Base-by-base conservation (phyloP, 2,329 filamentous ascomycete species). In the Zasmidium angulare region DNA sequence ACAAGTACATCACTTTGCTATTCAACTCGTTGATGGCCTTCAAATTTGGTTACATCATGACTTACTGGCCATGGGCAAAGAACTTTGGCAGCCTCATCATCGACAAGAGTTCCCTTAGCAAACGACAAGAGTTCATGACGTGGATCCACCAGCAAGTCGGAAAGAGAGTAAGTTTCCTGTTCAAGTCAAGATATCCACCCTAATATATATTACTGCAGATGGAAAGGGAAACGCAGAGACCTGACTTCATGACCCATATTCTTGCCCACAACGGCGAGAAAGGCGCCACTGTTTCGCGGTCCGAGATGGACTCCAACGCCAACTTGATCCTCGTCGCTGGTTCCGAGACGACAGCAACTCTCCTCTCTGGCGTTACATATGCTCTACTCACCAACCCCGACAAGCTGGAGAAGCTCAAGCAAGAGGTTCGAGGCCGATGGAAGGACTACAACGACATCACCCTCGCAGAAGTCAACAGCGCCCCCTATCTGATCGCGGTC, bases 281-380 rank as follows among this genome's bases (percentile, higher is more conserved):
- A 43, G 66, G 58, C 2, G 23, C 26, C 14, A 49, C 43, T n/a
- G 43, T 69, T 67, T 71, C 62, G 62, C 59, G 56, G 17, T 64
- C 52, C 0, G 71, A 75, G 53, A 71, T 78, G 19, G 65, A 72
- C 54, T 64, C 68, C 1, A 77, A 74, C 2, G 73, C 72, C 81
- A 85, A 64, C 85, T 86, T 10, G 10, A 57, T 63, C 23, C 68
- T 83, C 26, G 69, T 79, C 14, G 81, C 79, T 4, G 81, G 81
- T 3, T 79, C 78, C 2, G 81, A 84, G 64, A 84, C 81, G 3
- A 82, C 80, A 2, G 0, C 81, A 0, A 81, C 79, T 0, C 69
- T 79, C 2, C 71, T 83, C 17, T 74, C 61, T 67, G 78, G 63
- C 65, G 72, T 61, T 14, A 71, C 71, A 10, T 82, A 74, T 59